These are phyloP conservation scores for Uronychia setigera DNA, from an alignment of 73 alveolate genomes.

Conservation along the genomic window DNA sequence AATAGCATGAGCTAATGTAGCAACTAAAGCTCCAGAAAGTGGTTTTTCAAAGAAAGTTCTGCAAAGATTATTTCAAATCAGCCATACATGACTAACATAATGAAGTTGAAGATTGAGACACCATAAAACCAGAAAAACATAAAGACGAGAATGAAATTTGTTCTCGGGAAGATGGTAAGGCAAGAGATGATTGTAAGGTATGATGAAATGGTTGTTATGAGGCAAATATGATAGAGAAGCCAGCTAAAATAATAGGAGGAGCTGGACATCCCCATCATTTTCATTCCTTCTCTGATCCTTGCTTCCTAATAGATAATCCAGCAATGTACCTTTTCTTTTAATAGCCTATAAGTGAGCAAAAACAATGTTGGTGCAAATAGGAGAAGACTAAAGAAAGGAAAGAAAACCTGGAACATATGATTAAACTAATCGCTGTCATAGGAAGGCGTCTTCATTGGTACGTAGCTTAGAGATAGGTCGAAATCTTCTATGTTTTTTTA, in stretches of 20 bases:
- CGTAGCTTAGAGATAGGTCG: background rate
- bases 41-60: slow-evolving; percentile 66
- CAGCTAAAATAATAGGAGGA: background rate
- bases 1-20: slow-evolving; percentile 47
- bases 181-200: background rate
- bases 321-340: slow-evolving; percentile 24
- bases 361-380: background rate
- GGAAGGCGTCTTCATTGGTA: background rate
- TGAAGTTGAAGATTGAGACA: background rate
- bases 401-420: background rate
- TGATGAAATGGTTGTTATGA: slow-evolving; percentile 52
- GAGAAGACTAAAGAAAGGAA: background rate
- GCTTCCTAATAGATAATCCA: background rate
- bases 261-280: background rate
- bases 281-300: slow-evolving; percentile 3
- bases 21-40: slow-evolving; percentile 32
- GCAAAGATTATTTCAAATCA: no score
- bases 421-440: background rate
- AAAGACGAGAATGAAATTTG: slow-evolving; percentile 18
- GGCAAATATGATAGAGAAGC: slow-evolving; percentile 73
- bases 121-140: slow-evolving; percentile 44
- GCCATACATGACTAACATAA: slow-evolving; percentile 48
- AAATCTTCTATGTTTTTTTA: background rate
- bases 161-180: background rate
- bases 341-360: background rate